A percentile compares a stretch with the other conserved stretches of the same genome.
phyloP scores from a whole-genome alignment of 2,329 filamentous ascomycete species.

The Magnaporthiopsis rhizophila region DNA sequence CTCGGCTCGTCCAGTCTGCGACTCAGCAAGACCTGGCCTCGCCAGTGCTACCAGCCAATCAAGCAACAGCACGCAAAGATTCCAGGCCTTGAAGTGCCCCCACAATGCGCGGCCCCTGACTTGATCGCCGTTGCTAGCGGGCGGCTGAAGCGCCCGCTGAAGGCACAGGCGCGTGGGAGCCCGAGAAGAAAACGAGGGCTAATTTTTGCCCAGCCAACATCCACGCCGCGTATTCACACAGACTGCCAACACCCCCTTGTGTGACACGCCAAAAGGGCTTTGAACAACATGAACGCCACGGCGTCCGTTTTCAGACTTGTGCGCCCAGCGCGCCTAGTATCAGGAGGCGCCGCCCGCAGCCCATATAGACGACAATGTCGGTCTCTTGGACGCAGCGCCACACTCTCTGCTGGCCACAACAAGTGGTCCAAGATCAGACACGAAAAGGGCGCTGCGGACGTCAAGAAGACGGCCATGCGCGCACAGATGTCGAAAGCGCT shows the following conservation, averaged over 20 bases:
- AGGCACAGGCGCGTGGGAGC: background rate
- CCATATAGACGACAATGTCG: constrained; percentile 32
- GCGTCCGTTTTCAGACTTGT: background rate
- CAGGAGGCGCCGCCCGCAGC: background rate
- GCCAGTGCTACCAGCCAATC: background rate
- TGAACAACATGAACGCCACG: background rate
- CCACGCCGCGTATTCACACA: background rate
- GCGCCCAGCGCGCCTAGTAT: background rate
- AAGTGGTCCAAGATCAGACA: constrained; percentile 96
- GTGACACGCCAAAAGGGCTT: background rate
- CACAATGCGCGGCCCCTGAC: background rate
- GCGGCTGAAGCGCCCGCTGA: background rate
- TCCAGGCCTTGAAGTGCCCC: no score
- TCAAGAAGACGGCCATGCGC: constrained; percentile 66
- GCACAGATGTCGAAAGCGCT: constrained; percentile 64
- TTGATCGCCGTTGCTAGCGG: background rate
- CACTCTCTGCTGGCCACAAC: constrained; percentile 63
- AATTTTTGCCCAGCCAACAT: background rate
- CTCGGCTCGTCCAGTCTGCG: background rate
- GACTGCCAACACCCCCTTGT: background rate
- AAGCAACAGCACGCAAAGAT: background rate
- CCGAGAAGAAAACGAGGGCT: background rate
- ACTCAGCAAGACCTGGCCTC: background rate
- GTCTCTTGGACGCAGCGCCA: constrained; percentile 36
- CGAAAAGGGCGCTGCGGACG: constrained; percentile 82